Evolutionary conservation across 345 rosid genomes (phyloP).

Genomic region (Iberis pinnata): DNA sequence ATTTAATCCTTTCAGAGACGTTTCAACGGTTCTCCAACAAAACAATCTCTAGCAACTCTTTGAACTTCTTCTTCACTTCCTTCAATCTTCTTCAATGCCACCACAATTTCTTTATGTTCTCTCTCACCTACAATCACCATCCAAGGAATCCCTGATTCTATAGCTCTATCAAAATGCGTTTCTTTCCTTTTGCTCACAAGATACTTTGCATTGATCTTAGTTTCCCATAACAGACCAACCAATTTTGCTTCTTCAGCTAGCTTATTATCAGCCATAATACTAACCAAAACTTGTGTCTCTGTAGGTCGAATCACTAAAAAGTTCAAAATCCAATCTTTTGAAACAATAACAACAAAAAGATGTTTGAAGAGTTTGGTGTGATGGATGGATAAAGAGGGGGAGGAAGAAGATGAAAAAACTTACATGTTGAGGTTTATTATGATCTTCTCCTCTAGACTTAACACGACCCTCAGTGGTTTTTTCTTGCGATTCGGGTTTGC

Average conservation of each 20-base stretch:
- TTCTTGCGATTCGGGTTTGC: too few relatives aligned
- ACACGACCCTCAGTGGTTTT: too few relatives aligned
- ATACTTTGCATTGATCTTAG: slow-evolving; percentile 52
- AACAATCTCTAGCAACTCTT: slow-evolving; percentile 20
- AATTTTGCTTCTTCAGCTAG: slow-evolving; percentile 44
- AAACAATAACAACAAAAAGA: too few relatives aligned
- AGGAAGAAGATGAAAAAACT: too few relatives aligned
- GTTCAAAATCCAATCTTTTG: too few relatives aligned
- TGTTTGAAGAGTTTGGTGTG: too few relatives aligned
- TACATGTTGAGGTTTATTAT: too few relatives aligned
- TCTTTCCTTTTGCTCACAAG: background rate
- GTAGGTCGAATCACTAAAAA: slow-evolving; percentile 38
- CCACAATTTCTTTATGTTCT: slow-evolving; percentile 46
- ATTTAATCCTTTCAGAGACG: too few relatives aligned
- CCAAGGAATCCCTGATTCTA: background rate
- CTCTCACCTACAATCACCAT: slow-evolving; percentile 43
- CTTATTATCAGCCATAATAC: slow-evolving; percentile 44
- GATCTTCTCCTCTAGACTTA: too few relatives aligned
- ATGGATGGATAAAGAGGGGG: too few relatives aligned
- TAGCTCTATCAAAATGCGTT: slow-evolving; percentile 3
- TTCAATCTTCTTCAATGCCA: too few relatives aligned
- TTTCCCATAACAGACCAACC: slow-evolving; percentile 49
- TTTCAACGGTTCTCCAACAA: slow-evolving; percentile 36
- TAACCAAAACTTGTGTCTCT: slow-evolving; percentile 53
- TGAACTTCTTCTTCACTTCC: too few relatives aligned